Evolutionary conservation across 495 filamentous ascomycete genomes (phyloP).

Genomic region (Aspergillus steynii): DNA sequence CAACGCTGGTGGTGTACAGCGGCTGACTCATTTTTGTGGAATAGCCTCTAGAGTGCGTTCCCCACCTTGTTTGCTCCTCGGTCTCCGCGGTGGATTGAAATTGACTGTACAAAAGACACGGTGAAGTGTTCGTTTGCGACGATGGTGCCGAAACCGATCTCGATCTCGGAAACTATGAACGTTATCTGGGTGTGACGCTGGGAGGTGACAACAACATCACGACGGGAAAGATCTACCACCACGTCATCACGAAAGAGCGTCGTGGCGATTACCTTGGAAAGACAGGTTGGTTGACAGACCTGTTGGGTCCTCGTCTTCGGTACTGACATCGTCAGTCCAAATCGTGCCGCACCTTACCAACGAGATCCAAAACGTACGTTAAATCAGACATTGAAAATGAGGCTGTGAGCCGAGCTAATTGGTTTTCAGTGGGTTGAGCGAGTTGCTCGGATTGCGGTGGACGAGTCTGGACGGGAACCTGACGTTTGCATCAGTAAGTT

Average conservation of each 20-base stretch:
- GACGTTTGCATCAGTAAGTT: conserved; percentile 89
- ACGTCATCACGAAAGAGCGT: conserved; percentile 79
- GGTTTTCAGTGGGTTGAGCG: conserved; percentile 69
- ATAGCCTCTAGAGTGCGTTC: conserved; percentile 22
- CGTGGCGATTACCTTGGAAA: conserved; percentile 84
- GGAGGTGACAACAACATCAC: conserved; percentile 87
- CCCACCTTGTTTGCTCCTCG: conserved; percentile 6
- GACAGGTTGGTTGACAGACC: conserved; percentile 41
- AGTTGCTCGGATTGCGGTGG: conserved; percentile 83
- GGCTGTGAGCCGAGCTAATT: conserved; percentile 5
- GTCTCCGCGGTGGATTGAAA: neutral
- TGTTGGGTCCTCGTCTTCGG: neutral
- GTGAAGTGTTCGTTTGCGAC: conserved; percentile 72
- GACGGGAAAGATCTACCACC: conserved; percentile 90
- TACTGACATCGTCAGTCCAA: conserved; percentile 55
- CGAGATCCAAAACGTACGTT: conserved; percentile 69
- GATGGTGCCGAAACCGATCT: conserved; percentile 86
- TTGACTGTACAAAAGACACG: conserved; percentile 51
- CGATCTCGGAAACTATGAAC: conserved; percentile 95
- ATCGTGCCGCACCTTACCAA: conserved; percentile 90
- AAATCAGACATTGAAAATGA: neutral
- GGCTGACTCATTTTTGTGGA: conserved; percentile 8
- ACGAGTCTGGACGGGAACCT: conserved; percentile 76
- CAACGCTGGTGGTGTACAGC: neutral
- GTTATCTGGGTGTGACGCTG: conserved; percentile 72